phyloP scores from a whole-genome alignment of 805 yeast genomes.

The Trichomonascus vanleenenianus region DNA sequence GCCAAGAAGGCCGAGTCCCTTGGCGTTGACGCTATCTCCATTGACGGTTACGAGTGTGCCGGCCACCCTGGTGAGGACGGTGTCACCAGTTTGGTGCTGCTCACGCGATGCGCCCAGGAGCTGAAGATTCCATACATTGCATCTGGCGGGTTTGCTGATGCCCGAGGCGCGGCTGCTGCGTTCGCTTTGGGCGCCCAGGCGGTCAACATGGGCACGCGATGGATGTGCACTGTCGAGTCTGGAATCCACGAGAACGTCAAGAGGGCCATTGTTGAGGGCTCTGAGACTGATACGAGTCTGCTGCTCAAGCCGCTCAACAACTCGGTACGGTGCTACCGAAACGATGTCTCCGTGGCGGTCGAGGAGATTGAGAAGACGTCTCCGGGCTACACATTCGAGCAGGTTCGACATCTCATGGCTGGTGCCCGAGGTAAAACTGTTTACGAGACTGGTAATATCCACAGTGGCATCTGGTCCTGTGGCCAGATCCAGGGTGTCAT shows the following conservation, averaged over 20 bases:
- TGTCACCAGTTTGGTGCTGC: slow-evolving; percentile 22
- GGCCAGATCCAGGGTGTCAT: slow-evolving; percentile 26
- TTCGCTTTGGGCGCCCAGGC: slow-evolving; percentile 41
- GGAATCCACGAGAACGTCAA: slow-evolving; percentile 23
- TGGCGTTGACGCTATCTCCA: slow-evolving; percentile 28
- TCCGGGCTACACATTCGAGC: slow-evolving; percentile 18
- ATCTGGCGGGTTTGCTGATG: slow-evolving; percentile 46
- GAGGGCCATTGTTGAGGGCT: slow-evolving; percentile 17
- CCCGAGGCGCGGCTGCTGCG: slow-evolving; percentile 26
- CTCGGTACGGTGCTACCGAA: slow-evolving; percentile 24
- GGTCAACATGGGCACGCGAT: slow-evolving; percentile 48
- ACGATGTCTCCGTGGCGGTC: slow-evolving; percentile 23
- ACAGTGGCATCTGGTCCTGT: slow-evolving; percentile 27
- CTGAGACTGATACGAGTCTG: slow-evolving; percentile 25
- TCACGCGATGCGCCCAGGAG: slow-evolving; percentile 22
- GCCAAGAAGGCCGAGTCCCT: slow-evolving; percentile 26
- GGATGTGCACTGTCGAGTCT: slow-evolving; percentile 26
- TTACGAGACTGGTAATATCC: slow-evolving; percentile 24
- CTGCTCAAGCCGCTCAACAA: slow-evolving; percentile 25
- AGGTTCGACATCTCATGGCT: slow-evolving; percentile 22
- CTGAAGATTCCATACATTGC: slow-evolving; percentile 31
- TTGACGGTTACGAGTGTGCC: slow-evolving; percentile 30
- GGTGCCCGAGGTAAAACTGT: slow-evolving; percentile 25
- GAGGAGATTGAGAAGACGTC: slow-evolving; percentile 18
- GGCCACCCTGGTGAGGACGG: slow-evolving; percentile 33